Evolutionary conservation across 345 rosid species (phyloP), one percentile per base, ranked within the genome.

Genomic region (Euphorbia lathyris): DNA sequence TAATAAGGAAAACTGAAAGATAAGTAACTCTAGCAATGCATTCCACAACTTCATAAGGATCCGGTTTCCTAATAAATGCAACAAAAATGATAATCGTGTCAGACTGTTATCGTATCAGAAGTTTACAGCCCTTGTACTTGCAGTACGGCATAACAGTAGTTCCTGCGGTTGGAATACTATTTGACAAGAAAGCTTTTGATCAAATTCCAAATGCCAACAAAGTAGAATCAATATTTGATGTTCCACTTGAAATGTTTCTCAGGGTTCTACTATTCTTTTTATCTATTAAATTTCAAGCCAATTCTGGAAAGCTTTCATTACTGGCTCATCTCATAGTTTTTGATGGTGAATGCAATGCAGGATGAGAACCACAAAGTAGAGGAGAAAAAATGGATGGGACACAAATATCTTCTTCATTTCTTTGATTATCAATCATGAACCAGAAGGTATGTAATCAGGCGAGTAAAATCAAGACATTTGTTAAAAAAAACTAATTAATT

Each of bases 31-130:
- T 83, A 29, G 77, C 94, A 76, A 95, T 84, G 69, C 97, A 91
- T 56, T 88, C 98, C 58, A 95, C 71, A 0, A 97, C 93, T 78
- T 92, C 96, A 79, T 56, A 63, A 58, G 98, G 96, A 82, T 92
- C 94, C 59, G 82, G 89, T 78, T 81, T 92, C 99, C 98, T 92
- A 76, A 72, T 34, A 80, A 69, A 77, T n/a, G n/a, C n/a, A n/a
- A n/a, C n/a, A n/a, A n/a, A n/a, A n/a, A n/a, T n/a, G n/a, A n/a
- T n/a, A n/a, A n/a, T n/a, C n/a, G n/a, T n/a, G n/a, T n/a, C n/a
- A n/a, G n/a, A n/a, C n/a, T 48, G 17, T 26, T 7, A 2, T 38
- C 5, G 7, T 29, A 13, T 60, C 48, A 12, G 36, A 34, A 11
- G 27, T 43, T 60, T 53, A 55, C 40, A 30, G 47, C 22, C 59